Evolutionary conservation across 257 asterid species (phyloP).

Genomic region (Rubia yunnanensis): DNA sequence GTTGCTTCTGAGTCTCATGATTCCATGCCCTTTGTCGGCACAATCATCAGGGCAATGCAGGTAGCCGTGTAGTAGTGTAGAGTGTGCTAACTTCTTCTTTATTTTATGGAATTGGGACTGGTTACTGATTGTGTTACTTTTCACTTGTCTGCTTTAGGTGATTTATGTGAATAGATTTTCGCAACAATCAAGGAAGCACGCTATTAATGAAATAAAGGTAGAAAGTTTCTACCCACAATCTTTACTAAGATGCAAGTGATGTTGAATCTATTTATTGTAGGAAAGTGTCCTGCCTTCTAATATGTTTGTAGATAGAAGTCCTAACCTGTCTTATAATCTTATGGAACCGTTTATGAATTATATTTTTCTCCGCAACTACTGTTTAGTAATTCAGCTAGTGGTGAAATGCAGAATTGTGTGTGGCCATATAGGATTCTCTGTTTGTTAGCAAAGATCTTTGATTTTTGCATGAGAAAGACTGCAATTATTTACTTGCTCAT

Average conservation of each 20-base stretch:
- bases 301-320: background rate
- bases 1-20: slow-evolving; percentile 93
- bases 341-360: background rate
- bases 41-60: slow-evolving; percentile 99
- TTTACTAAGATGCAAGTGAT: background rate
- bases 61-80: slow-evolving; percentile 24
- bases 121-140: background rate
- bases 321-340: background rate
- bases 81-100: background rate
- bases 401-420: background rate
- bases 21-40: slow-evolving; percentile 96
- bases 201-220: slow-evolving; percentile 96
- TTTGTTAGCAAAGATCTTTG: background rate
- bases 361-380: background rate
- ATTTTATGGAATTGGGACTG: background rate
- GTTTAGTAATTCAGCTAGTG: background rate
- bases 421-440: background rate
- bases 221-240: slow-evolving; percentile 23
- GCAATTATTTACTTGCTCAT: background rate
- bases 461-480: background rate
- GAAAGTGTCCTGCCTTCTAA: background rate
- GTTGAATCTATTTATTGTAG: background rate
- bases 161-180: slow-evolving; percentile 92
- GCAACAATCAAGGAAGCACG: slow-evolving; percentile 75
- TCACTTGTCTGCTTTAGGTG: slow-evolving; percentile 41